phyloP scores from a whole-genome alignment of 164 flowering plant species.

The Annona cherimola region DNA sequence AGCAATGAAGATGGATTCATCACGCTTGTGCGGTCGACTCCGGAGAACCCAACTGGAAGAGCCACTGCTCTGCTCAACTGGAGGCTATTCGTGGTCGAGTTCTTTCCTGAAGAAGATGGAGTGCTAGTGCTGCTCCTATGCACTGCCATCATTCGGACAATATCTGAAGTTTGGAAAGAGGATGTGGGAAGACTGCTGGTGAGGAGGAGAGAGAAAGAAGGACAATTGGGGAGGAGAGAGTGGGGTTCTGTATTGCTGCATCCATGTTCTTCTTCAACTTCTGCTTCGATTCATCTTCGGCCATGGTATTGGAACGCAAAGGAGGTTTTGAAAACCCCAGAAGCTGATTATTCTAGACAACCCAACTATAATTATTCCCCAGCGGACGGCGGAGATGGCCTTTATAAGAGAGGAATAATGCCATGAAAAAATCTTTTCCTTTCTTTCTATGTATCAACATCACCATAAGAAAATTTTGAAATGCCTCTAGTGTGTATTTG shows the following conservation, averaged over 20 bases:
- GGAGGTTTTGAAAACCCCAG: constrained; percentile 37
- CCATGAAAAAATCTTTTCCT: constrained; percentile 6
- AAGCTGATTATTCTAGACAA: constrained; percentile 25
- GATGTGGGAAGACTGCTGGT: constrained; percentile 66
- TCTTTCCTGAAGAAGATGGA: constrained; percentile 86
- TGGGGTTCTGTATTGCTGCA: constrained; percentile 88
- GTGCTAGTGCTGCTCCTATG: constrained; percentile 61
- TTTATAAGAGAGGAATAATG: constrained; percentile 54
- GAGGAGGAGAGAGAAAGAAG: constrained; percentile 66
- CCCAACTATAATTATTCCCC: constrained; percentile 37
- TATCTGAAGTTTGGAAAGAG: constrained; percentile 57
- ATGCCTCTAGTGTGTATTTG: too few relatives aligned
- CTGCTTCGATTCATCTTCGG: constrained; percentile 43
- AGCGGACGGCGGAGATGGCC: constrained; percentile 71
- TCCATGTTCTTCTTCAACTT: constrained; percentile 19
- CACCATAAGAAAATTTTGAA: too few relatives aligned
- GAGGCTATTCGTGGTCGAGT: constrained; percentile 63
- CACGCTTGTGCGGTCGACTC: constrained; percentile 65
- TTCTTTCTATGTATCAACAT: too few relatives aligned
- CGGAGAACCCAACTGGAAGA: constrained; percentile 61
- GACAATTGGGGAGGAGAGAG: constrained; percentile 58
- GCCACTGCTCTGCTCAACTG: constrained; percentile 89
- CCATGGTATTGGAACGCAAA: constrained; percentile 87
- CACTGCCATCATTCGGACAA: constrained; percentile 57
- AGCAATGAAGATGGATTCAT: constrained; percentile 62